Base-by-base conservation (phyloP, 306 rosid genomes). In the Potentilla sterilis region DNA sequence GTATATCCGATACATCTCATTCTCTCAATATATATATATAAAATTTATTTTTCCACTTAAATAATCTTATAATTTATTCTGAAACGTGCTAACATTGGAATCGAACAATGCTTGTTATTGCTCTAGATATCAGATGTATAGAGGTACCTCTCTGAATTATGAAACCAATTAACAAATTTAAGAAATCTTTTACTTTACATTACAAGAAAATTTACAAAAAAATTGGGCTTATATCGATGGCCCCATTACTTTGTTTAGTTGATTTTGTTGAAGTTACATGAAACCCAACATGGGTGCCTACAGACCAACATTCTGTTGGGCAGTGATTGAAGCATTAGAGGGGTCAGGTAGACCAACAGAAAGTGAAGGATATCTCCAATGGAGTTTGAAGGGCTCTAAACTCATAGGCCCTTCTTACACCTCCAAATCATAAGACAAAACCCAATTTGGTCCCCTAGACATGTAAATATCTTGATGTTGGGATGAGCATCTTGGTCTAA, bases 271-370 rank as follows among this genome's bases (percentile, higher is more conserved):
- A 70, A 81, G 52, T 15, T 77, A 75, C 75, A 84, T 43, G 13
- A 79, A 77, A 73, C 81, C 84, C 78, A 79, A 75, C 80, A 78
- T 32, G 73, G 73, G 22, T 22, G 64, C 59, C 69, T 54, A 83
- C 86, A 84, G n/a, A 49, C 77, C 78, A 84, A 83, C 83, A 83
- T 54, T 58, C 66, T 76, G 82, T 74, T 81, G 68, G 85, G 9
- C 32, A 69, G 70, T 67, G 74, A 70, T 75, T 67, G 55, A 32
- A 70, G 52, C 64, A 34, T 61, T 37, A 40, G 69, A 58, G 67
- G 14, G 73, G 69, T 47, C 79, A 61, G 46, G 72, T 77, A 69
- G 85, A 69, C 77, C 81, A 68, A 21, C 32, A 40, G 67, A 77
- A 82, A 73, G 73, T 18, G 76, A 73, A 49, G n/a, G 34, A 52